Evolutionary conservation across 2,329 filamentous ascomycete genomes (phyloP).

Genomic region (Paecilomyces formosus): DNA sequence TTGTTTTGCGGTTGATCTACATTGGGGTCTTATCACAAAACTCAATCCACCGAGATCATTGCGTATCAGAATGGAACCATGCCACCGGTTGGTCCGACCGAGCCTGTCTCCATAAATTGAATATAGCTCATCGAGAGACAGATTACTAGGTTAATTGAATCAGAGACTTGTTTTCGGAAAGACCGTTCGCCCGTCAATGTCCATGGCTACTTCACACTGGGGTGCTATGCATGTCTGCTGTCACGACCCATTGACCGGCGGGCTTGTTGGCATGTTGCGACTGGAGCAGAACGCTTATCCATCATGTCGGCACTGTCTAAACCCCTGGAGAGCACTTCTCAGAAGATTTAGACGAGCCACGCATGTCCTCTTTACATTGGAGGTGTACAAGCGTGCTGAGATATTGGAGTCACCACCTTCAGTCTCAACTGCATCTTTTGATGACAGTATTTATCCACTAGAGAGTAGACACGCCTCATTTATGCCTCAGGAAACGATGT

Average conservation of each 20-base stretch:
- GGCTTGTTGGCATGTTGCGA: neutral
- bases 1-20: neutral
- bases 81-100: neutral
- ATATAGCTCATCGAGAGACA: neutral
- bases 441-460: neutral
- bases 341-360: neutral
- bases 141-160: neutral
- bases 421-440: neutral
- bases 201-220: neutral
- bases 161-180: neutral
- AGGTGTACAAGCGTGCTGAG: neutral
- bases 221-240: neutral
- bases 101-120: neutral
- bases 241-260: neutral
- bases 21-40: neutral
- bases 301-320: neutral
- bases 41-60: neutral
- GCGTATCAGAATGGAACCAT: neutral
- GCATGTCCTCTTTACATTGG: neutral
- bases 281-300: neutral
- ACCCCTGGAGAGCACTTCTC: neutral
- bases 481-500: neutral
- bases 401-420: neutral
- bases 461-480: neutral
- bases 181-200: neutral